Evolutionary conservation across 768 basidiomycete species (phyloP), one percentile per base, ranked within the genome.

Genomic region (Coprinopsis cinerea): DNA sequence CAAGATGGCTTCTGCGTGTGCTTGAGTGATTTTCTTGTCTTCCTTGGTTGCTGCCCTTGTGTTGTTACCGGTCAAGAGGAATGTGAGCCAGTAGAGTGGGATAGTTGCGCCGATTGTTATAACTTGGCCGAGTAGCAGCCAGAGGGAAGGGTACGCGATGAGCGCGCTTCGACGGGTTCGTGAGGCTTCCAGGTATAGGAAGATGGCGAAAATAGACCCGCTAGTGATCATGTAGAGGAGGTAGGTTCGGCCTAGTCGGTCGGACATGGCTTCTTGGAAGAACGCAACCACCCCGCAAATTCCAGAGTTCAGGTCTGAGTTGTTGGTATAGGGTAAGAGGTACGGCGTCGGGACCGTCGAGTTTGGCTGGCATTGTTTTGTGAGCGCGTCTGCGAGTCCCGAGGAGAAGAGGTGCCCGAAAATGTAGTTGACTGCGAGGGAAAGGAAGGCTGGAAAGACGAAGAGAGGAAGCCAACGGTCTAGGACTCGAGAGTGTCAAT

Each of bases 1-100:
- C n/a, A 76, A 53, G 24, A 77, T 64, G 15, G 77, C 78, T 58
- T 81, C 74, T 3, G 73, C 77, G 36, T 78, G 71, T 11, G 64
- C 71, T 53, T 74, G 68, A 11, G 71, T 68, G 23, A 61, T 53
- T 9, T 55, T 56, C 26, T 48, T 48, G 18, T 48, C 53, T 28
- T 56, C 45, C 23, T 48, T 56, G 13, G 51, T 51, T 45, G 54
- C 48, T 9, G 53, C 52, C 68, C 61, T 37, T 23, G 25, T 13
- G 36, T 51, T 44, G 4, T n/a, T n/a, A n/a, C 70, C 69, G 0
- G 69, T 67, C 30, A 74, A 48, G 51, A 77, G 64, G 61, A 77
- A 73, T 28, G 65, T 47, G 26, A 78, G 61, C 67, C 71, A 73
- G 50, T 79, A 82, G 1, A 80, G 24, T 13, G 79, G 74, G 40